These are phyloP conservation scores for Inonotus hispidus DNA, from an alignment of 1,284 basidiomycete genomes.

Conservation along the genomic window DNA sequence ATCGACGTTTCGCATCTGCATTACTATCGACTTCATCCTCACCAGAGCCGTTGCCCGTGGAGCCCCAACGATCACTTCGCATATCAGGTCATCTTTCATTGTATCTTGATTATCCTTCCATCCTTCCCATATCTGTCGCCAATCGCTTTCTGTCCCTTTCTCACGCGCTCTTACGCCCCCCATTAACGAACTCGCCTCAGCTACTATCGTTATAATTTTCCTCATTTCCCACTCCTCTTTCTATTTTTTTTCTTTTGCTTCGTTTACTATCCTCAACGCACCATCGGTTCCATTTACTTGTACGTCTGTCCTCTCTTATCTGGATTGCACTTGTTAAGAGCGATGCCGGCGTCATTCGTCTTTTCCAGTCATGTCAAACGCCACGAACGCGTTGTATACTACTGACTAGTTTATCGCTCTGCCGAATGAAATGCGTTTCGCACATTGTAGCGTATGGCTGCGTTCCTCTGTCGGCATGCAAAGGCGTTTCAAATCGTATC, in stretches of 20 bases:
- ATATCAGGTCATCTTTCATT: neutral
- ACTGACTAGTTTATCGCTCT: neutral
- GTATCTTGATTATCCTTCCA: neutral
- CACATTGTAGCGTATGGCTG: neutral
- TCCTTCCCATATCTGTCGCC: neutral
- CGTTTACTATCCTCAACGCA: neutral
- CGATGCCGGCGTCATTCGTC: neutral
- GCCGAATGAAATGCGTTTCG: neutral
- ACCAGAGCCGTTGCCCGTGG: neutral
- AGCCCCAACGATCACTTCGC: neutral
- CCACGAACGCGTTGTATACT: neutral
- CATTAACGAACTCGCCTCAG: neutral
- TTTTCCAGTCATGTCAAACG: neutral
- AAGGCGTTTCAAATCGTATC: neutral
- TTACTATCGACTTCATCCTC: neutral
- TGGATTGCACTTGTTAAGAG: neutral
- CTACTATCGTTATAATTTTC: slow-evolving; percentile 1
- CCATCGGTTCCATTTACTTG: neutral
- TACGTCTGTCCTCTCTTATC: neutral
- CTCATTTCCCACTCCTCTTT: neutral
- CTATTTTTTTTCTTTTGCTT: neutral
- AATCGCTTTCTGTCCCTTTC: neutral
- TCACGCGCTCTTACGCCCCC: neutral
- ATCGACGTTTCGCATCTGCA: neutral
- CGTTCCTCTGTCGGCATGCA: neutral